Evolutionary conservation across 345 rosid genomes (phyloP).

Genomic region (Odontarrhena argentea): DNA sequence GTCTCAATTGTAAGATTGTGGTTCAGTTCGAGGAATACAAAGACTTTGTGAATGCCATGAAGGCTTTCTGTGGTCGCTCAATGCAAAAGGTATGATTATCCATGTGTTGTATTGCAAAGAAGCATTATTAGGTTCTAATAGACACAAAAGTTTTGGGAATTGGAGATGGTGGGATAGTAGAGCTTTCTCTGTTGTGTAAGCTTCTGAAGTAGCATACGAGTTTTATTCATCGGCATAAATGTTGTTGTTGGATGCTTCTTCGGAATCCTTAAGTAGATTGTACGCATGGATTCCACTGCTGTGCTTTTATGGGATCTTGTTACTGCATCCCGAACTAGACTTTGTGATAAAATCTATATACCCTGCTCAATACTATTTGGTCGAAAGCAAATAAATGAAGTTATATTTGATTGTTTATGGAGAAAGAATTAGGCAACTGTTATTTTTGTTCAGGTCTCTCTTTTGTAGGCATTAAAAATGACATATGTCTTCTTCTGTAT

Average conservation of each 20-base stretch:
- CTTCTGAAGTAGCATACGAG: background rate
- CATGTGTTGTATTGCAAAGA: slow-evolving; percentile 3
- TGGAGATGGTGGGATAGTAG: slow-evolving; percentile 1
- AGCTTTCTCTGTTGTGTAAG: background rate
- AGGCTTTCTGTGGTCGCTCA: slow-evolving; percentile 78
- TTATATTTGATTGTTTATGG: slow-evolving; percentile 12
- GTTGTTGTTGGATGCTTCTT: background rate
- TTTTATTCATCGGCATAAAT: background rate
- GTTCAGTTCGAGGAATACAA: slow-evolving; percentile 78
- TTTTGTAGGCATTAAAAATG: slow-evolving; percentile 5
- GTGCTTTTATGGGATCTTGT: slow-evolving; percentile 1
- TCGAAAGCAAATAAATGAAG: background rate
- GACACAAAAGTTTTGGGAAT: slow-evolving; percentile 10
- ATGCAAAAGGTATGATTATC: slow-evolving; percentile 66
- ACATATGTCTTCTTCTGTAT: background rate
- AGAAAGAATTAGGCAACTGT: slow-evolving; percentile 1
- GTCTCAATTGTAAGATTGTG: slow-evolving; percentile 88
- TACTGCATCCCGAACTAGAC: background rate
- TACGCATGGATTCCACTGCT: background rate
- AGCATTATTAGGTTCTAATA: slow-evolving; percentile 4
- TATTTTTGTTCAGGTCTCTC: background rate
- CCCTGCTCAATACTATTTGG: background rate
- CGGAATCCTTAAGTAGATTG: background rate
- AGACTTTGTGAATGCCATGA: slow-evolving; percentile 74
- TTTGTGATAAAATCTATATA: too few relatives aligned